Conservation (phyloP, 1,139 yeast genomes). For the Sugiyamaella novakii region DNA sequence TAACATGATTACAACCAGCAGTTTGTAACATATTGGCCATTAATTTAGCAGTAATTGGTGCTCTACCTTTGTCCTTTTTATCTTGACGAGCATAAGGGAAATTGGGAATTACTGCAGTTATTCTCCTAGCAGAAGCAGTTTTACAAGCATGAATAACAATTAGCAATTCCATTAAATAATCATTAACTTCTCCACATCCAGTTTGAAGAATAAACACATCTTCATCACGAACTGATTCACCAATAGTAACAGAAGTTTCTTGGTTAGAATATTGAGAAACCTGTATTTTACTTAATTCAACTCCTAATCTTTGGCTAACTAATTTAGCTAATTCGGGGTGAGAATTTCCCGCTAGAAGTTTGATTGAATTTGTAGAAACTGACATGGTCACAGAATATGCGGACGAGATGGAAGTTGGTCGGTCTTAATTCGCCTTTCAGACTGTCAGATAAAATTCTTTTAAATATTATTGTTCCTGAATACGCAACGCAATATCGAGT, state of each 20-base stretch:
- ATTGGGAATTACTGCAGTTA: conserved; percentile 92
- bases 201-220: conserved; percentile 87
- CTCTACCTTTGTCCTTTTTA: conserved; percentile 92
- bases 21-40: conserved; percentile 94
- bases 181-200: conserved; percentile 87
- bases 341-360: conserved; percentile 85
- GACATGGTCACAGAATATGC: conserved; percentile 2
- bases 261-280: conserved; percentile 55
- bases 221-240: conserved; percentile 95
- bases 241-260: conserved; percentile 89
- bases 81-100: conserved; percentile 99
- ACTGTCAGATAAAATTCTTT: no score
- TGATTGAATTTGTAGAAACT: conserved; percentile 55
- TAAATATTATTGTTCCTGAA: no score
- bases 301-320: conserved; percentile 58
- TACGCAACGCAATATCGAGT: no score
- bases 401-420: no score
- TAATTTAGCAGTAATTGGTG: conserved; percentile 94
- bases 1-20: conserved; percentile 95
- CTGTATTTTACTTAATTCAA: conserved; percentile 45
- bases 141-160: conserved; percentile 94
- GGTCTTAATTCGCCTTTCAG: no score
- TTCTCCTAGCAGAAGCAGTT: conserved; percentile 91
- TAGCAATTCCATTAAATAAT: conserved; percentile 79
- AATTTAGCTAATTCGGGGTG: conserved; percentile 84